phyloP scores from a whole-genome alignment of 2,329 filamentous ascomycete genomes.

The Penicillium sclerotigenum region DNA sequence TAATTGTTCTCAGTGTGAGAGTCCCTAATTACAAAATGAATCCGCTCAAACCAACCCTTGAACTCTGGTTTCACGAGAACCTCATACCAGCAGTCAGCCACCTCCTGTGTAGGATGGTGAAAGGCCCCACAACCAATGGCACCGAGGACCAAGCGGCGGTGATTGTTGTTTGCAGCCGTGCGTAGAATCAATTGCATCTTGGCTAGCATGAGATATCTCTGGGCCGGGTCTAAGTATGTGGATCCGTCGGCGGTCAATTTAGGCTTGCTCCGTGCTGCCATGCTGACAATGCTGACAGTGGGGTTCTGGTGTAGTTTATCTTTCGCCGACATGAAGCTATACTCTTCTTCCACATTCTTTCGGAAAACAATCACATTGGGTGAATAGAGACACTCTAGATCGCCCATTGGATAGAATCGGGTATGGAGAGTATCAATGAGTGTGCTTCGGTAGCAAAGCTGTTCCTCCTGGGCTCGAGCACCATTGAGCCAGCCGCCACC shows the following conservation, averaged over 20 bases:
- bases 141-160: constrained; percentile 62
- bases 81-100: constrained; percentile 62
- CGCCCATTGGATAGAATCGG: constrained; percentile 53
- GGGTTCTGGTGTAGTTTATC: not conserved
- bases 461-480: constrained; percentile 65
- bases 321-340: constrained; percentile 42
- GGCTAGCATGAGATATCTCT: constrained; percentile 55
- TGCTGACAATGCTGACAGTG: constrained; percentile 56
- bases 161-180: constrained; percentile 56
- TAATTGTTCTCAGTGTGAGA: not conserved
- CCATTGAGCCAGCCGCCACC: constrained; percentile 66
- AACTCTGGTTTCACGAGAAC: constrained; percentile 63
- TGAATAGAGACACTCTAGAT: constrained; percentile 56
- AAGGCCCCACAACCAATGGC: constrained; percentile 69
- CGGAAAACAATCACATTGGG: constrained; percentile 60
- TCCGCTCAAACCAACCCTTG: constrained; percentile 60
- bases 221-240: constrained; percentile 43
- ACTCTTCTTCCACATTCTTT: constrained; percentile 46
- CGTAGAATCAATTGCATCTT: constrained; percentile 63
- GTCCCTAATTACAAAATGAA: constrained; percentile 60
- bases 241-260: constrained; percentile 17
- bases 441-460: constrained; percentile 61
- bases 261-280: constrained; percentile 55
- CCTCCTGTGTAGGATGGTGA: constrained; percentile 58
- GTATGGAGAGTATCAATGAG: constrained; percentile 40